Conservation (phyloP, 2,329 filamentous ascomycete species). For the Hymenoscyphus repandus region DNA sequence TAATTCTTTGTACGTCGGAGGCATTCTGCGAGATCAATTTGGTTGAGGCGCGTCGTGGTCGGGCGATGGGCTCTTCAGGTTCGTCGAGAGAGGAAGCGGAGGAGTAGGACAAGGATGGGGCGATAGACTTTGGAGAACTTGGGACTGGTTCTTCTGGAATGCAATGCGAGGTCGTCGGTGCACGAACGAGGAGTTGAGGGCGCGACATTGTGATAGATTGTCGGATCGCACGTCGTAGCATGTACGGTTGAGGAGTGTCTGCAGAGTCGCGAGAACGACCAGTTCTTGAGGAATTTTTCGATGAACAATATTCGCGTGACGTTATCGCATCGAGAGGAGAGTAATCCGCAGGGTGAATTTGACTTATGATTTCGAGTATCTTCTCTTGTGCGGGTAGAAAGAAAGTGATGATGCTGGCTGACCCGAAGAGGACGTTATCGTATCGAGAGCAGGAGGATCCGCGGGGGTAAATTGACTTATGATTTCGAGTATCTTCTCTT, state of each 20-base stretch:
- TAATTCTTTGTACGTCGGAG: conserved; percentile 57
- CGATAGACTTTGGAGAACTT: conserved; percentile 42
- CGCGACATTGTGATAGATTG: conserved; percentile 22
- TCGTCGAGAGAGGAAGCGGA: conserved; percentile 53
- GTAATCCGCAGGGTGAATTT: no score
- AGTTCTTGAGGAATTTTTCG: neutral
- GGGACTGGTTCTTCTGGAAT: conserved; percentile 25
- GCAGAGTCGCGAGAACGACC: neutral
- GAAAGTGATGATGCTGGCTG: no score
- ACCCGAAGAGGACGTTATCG: no score
- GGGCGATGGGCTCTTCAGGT: conserved; percentile 37
- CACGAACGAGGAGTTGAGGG: conserved; percentile 20
- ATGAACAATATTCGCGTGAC: neutral
- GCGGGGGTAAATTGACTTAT: no score
- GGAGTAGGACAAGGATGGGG: conserved; percentile 59
- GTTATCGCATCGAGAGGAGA: neutral
- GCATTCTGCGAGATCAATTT: conserved; percentile 60
- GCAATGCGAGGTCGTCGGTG: conserved; percentile 29
- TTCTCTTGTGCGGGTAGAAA: no score
- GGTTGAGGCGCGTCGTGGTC: conserved; percentile 62
- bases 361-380: no score
- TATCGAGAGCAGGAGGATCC: no score
- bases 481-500: no score
- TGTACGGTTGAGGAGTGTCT: conserved; percentile 4
- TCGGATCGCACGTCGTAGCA: conserved; percentile 10